These are phyloP conservation scores for Aspergillus neoniger DNA, from an alignment of 2,329 filamentous ascomycete genomes.

Conservation along the genomic window DNA sequence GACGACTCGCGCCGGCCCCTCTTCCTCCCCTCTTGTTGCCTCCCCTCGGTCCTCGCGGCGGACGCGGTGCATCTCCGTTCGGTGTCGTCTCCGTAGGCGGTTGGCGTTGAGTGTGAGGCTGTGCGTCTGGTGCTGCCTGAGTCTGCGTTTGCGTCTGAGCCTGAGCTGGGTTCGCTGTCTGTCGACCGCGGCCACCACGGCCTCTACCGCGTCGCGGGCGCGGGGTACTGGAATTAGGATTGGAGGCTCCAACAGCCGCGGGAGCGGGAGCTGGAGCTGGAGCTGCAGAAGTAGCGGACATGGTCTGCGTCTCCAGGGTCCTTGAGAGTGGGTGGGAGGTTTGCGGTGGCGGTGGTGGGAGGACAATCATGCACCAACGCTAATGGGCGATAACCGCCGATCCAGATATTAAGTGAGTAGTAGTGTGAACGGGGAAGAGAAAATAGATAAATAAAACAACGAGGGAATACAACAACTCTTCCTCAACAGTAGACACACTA, in stretches of 20 bases:
- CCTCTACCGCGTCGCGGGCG: conserved; percentile 32
- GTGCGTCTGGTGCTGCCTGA: conserved; percentile 9
- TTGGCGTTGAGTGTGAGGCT: not conserved
- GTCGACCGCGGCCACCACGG: conserved; percentile 30
- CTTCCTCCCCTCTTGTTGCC: conserved; percentile 26
- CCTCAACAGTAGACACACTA: no score
- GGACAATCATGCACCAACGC: conserved; percentile 17
- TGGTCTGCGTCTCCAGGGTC: conserved; percentile 17
- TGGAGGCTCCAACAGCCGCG: conserved; percentile 7
- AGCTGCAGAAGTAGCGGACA: conserved; percentile 18
- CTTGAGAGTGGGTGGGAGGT: conserved; percentile 2
- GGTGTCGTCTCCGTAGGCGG: conserved; percentile 1
- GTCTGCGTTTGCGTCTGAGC: conserved; percentile 8
- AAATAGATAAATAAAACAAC: no score
- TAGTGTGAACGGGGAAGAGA: not conserved
- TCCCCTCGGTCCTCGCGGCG: conserved; percentile 29
- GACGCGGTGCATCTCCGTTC: conserved; percentile 17
- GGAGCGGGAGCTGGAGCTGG: conserved; percentile 14
- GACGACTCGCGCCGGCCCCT: conserved; percentile 23
- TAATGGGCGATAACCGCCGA: not conserved
- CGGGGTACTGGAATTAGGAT: conserved; percentile 10
- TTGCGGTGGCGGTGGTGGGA: not conserved
- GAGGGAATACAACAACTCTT: no score
- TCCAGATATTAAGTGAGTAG: not conserved
- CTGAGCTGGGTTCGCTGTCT: conserved; percentile 14